Evolutionary conservation across 2,329 filamentous ascomycete species (phyloP).

Genomic region (Zymoseptoria crescenta): DNA sequence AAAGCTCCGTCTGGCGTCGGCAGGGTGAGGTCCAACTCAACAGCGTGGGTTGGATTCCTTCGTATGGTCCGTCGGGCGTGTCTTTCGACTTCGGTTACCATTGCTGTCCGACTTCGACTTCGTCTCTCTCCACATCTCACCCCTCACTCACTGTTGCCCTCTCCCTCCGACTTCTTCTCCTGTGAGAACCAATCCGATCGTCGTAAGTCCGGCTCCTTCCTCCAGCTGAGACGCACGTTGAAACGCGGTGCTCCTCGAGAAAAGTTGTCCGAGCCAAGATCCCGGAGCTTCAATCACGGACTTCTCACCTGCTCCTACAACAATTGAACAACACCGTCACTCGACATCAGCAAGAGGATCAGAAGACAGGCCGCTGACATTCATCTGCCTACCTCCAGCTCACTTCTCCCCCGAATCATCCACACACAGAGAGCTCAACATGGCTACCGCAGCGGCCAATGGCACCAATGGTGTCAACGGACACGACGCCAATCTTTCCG

Average conservation of each 20-base stretch:
- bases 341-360: neutral
- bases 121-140: neutral
- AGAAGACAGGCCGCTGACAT: neutral
- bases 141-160: neutral
- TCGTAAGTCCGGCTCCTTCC: neutral
- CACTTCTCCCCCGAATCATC: neutral
- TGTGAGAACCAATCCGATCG: too few species aligned
- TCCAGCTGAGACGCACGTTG: neutral
- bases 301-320: neutral
- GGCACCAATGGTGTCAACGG: slow-evolving; percentile 26
- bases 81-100: too few species aligned
- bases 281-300: neutral
- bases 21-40: too few species aligned
- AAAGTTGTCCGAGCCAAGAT: neutral
- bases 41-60: too few species aligned
- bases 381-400: neutral
- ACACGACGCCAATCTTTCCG: slow-evolving; percentile 46
- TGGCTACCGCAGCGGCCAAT: slow-evolving; percentile 35
- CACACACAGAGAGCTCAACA: slow-evolving; percentile 21
- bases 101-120: neutral
- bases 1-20: neutral
- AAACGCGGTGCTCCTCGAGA: neutral
- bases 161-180: neutral
- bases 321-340: neutral
- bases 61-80: too few species aligned